Conservation (phyloP, 1,139 yeast species). For the Debaryomyces singareniensis region DNA sequence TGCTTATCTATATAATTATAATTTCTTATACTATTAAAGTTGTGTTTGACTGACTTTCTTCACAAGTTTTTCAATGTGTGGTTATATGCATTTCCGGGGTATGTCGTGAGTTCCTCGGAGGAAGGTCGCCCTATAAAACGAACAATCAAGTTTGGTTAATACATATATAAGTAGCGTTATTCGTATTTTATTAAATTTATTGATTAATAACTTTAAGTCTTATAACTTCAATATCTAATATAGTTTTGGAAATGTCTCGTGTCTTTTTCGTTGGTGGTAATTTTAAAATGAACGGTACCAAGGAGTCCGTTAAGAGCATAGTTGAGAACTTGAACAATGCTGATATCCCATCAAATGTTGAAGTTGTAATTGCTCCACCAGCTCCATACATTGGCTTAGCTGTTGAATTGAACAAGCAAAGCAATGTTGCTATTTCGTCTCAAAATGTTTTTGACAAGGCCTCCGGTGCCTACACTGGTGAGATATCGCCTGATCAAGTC, state of each 20-base stretch:
- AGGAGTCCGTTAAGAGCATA: conserved; percentile 75
- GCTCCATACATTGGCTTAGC: conserved; percentile 85
- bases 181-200: neutral
- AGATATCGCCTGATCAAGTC: conserved; percentile 80
- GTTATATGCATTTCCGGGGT: conserved; percentile 1
- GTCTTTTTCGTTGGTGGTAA: conserved; percentile 97
- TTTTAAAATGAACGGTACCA: conserved; percentile 98
- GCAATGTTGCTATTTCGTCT: conserved; percentile 75
- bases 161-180: neutral
- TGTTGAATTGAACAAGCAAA: conserved; percentile 59
- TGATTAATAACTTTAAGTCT: neutral
- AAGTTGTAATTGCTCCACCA: conserved; percentile 96
- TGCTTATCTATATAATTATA: too few relatives aligned
- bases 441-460: conserved; percentile 86
- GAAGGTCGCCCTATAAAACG: conserved; percentile 8
- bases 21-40: too few relatives aligned
- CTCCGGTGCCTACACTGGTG: conserved; percentile 98
- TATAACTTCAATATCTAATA: neutral
- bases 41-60: too few relatives aligned
- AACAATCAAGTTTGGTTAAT: neutral
- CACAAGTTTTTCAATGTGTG: too few relatives aligned
- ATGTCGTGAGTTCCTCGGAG: conserved; percentile 7
- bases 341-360: conserved; percentile 64
- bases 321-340: conserved; percentile 79
- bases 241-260: conserved; percentile 55